Evolutionary conservation across 805 yeast species (phyloP).

Genomic region (Metschnikowia lunata): DNA sequence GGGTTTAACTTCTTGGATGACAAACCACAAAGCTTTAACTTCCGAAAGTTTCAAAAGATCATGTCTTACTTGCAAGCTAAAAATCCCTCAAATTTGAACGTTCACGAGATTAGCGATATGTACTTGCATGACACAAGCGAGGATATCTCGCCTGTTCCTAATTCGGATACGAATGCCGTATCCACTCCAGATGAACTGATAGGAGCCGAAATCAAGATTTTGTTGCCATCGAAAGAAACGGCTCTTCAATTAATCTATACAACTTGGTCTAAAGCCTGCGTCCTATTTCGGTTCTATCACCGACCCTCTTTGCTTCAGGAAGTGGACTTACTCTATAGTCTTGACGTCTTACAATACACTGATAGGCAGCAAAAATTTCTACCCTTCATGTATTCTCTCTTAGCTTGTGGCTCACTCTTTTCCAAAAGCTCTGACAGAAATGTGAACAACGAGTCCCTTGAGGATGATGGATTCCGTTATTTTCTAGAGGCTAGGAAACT

Average conservation of each 20-base stretch:
- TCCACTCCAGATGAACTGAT: conserved; percentile 24
- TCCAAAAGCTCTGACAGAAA: conserved; percentile 32
- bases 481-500: conserved; percentile 76
- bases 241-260: conserved; percentile 68
- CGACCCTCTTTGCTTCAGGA: conserved; percentile 75
- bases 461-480: conserved; percentile 76
- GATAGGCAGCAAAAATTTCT: conserved; percentile 70
- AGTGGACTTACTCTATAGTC: conserved; percentile 67
- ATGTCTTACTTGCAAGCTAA: conserved; percentile 20
- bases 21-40: conserved; percentile 26
- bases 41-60: conserved; percentile 31
- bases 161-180: conserved; percentile 7
- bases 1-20: conserved; percentile 32
- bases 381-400: conserved; percentile 78
- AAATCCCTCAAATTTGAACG: conserved; percentile 14
- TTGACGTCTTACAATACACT: conserved; percentile 68
- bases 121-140: conserved; percentile 27
- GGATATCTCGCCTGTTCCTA: conserved; percentile 7
- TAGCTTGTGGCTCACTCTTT: conserved; percentile 85
- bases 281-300: conserved; percentile 79
- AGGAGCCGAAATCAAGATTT: conserved; percentile 52
- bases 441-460: conserved; percentile 39
- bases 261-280: conserved; percentile 85
- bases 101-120: conserved; percentile 27
- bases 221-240: conserved; percentile 69